Conservation (phyloP, 2,329 filamentous ascomycete species). For the Arthrobotrys conoides region DNA sequence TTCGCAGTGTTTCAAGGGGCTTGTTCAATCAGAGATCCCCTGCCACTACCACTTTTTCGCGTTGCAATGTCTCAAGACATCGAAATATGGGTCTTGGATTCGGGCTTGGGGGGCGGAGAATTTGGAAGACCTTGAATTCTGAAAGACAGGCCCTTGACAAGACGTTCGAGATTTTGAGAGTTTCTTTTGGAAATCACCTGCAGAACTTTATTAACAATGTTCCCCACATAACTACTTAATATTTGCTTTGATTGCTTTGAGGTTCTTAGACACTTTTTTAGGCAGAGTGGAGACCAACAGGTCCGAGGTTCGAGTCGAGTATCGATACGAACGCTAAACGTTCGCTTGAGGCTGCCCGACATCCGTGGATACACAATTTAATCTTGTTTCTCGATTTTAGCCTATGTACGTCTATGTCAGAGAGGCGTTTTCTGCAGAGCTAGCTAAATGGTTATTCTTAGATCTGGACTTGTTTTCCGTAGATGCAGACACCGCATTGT, state of each 20-base stretch:
- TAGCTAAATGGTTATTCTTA: slow-evolving; percentile 47
- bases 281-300: slow-evolving; percentile 2
- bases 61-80: slow-evolving; percentile 49
- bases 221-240: slow-evolving; percentile 11
- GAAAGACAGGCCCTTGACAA: neutral
- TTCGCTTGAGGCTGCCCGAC: slow-evolving; percentile 57
- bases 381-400: slow-evolving; percentile 36
- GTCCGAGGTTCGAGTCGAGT: slow-evolving; percentile 4
- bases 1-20: slow-evolving; percentile 59
- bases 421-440: slow-evolving; percentile 34
- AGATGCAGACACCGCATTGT: neutral
- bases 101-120: slow-evolving; percentile 39
- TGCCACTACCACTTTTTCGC: slow-evolving; percentile 24
- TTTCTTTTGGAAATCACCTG: slow-evolving; percentile 14
- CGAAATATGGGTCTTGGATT: slow-evolving; percentile 22
- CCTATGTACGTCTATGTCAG: slow-evolving; percentile 37
- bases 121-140: slow-evolving; percentile 12
- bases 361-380: slow-evolving; percentile 52
- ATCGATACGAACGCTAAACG: slow-evolving; percentile 49
- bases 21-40: slow-evolving; percentile 48
- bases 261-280: slow-evolving; percentile 5
- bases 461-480: slow-evolving; percentile 31
- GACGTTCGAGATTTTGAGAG: slow-evolving; percentile 22
- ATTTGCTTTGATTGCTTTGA: slow-evolving; percentile 10
- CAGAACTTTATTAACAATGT: neutral